These are phyloP conservation scores for Colletotrichum destructivum DNA, from an alignment of 2,329 filamentous ascomycete genomes.

Conservation along the genomic window DNA sequence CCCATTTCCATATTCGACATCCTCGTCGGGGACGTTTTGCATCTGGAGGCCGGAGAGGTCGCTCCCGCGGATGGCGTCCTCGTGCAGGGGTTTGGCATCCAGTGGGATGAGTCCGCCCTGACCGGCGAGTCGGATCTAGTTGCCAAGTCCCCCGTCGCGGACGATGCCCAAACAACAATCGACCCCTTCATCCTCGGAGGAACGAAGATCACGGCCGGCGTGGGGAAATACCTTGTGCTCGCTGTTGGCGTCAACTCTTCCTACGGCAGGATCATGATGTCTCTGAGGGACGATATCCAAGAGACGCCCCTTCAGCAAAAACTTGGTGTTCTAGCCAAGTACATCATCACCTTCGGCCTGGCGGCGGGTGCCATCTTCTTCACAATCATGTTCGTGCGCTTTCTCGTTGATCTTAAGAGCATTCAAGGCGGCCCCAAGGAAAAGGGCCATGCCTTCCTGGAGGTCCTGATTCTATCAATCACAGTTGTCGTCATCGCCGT, in stretches of 20 bases:
- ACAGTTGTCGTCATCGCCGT: conserved; percentile 73
- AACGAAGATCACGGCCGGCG: conserved; percentile 82
- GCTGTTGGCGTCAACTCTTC: conserved; percentile 81
- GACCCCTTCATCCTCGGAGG: conserved; percentile 88
- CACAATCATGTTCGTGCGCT: conserved; percentile 58
- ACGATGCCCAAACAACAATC: conserved; percentile 50
- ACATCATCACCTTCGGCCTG: conserved; percentile 69
- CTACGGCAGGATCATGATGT: conserved; percentile 85
- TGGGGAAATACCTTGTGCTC: conserved; percentile 83
- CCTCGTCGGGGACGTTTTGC: conserved; percentile 81
- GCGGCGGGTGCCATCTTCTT: conserved; percentile 60
- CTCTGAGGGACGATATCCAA: conserved; percentile 81
- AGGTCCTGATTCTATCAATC: conserved; percentile 71
- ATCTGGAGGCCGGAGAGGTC: conserved; percentile 81
- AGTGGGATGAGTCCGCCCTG: conserved; percentile 78
- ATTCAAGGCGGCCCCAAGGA: conserved; percentile 54
- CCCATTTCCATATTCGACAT: conserved; percentile 81
- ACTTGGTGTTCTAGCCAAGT: conserved; percentile 83
- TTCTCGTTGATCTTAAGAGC: conserved; percentile 51
- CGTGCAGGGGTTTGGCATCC: conserved; percentile 76
- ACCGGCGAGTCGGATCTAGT: conserved; percentile 83
- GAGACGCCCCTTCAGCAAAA: conserved; percentile 86
- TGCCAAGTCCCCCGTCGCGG: conserved; percentile 71
- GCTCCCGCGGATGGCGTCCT: conserved; percentile 81
- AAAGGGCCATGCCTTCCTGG: conserved; percentile 70